phyloP scores from a whole-genome alignment of 805 yeast genomes.

The Scheffersomyces spartinae region DNA sequence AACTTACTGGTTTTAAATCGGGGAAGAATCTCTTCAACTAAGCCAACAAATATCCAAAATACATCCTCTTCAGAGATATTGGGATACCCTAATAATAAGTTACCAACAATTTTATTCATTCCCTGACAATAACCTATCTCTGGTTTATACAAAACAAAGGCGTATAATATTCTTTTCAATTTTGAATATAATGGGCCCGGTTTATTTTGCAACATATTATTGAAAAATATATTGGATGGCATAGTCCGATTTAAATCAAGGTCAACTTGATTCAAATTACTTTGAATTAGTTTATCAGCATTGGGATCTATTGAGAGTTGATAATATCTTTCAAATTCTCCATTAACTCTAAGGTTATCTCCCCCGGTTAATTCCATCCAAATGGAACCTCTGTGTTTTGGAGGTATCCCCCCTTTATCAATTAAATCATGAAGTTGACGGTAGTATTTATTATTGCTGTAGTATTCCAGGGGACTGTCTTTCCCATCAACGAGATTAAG shows the following conservation, averaged over 20 bases:
- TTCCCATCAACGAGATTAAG: slow-evolving; percentile 14
- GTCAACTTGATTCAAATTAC: slow-evolving; percentile 36
- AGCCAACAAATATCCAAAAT: slow-evolving; percentile 40
- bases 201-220: slow-evolving; percentile 20
- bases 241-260: slow-evolving; percentile 44
- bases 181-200: slow-evolving; percentile 45
- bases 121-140: slow-evolving; percentile 49
- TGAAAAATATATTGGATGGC: slow-evolving; percentile 42
- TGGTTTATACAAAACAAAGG: slow-evolving; percentile 36
- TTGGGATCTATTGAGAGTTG: slow-evolving; percentile 3
- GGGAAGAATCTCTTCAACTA: slow-evolving; percentile 39
- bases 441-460: slow-evolving; percentile 8
- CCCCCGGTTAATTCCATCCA: slow-evolving; percentile 51
- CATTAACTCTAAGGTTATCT: slow-evolving; percentile 29
- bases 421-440: slow-evolving; percentile 24
- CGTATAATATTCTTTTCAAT: slow-evolving; percentile 35
- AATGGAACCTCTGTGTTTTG: slow-evolving; percentile 31
- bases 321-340: slow-evolving; percentile 30
- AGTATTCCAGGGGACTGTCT: slow-evolving; percentile 1
- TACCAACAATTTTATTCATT: slow-evolving; percentile 49
- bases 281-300: slow-evolving; percentile 9
- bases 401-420: slow-evolving; percentile 34
- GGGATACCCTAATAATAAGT: slow-evolving; percentile 30
- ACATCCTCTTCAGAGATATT: slow-evolving; percentile 35
- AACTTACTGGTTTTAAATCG: slow-evolving; percentile 21